Evolutionary conservation across 2,329 filamentous ascomycete genomes (phyloP), one percentile per base, ranked within the genome.

Genomic region (Aspergillus arachidicola): DNA sequence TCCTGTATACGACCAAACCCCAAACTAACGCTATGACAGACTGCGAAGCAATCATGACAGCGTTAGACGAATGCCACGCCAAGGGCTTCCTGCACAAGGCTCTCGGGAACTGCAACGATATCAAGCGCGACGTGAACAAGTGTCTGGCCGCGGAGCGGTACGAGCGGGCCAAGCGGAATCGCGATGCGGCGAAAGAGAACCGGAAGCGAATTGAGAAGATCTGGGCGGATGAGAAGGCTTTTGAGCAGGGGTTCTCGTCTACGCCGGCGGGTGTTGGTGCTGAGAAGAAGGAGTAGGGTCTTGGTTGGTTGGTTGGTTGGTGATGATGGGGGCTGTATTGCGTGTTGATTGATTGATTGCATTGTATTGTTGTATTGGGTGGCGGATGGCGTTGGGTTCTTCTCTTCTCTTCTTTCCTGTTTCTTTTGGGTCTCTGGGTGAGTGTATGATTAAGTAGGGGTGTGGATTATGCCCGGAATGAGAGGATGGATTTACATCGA

Each of bases 61-160:
- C 92, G 55, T 92, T 99, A 70, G 95, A 98, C 74, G 93, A 97
- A 83, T 99, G 95, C 82, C 95, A 99, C 76, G 91, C 92, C 36
- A 87, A 86, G 64, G 95, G 95, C 60, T 99, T 99, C 81, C 81
- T 99, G 62, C 94, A 91, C 87, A 97, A 97, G 80, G 89, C 92
- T 1, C 82, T 92, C 65, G 95, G 95, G 61, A 92, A 91, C 83
- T 99, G 95, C 86, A 98, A 93, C 78, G 86, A 89, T 46, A 86
- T 91, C 66, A 99, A 99, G 79, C 84, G 87, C 48, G 84, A 92
- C 62, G 91, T 99, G 71, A 95, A 92, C 80, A 86, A 87, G 74
- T 99, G 95, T 76, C 85, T 99, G 58, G 88, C 91, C 67, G 88
- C 86, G 43, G 92, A 97, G 78, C 87, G 95, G 73, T 81, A 89